Evolutionary conservation across 2,329 filamentous ascomycete species (phyloP), one percentile per base, ranked within the genome.

Genomic region (Apiospora phragmitis): DNA sequence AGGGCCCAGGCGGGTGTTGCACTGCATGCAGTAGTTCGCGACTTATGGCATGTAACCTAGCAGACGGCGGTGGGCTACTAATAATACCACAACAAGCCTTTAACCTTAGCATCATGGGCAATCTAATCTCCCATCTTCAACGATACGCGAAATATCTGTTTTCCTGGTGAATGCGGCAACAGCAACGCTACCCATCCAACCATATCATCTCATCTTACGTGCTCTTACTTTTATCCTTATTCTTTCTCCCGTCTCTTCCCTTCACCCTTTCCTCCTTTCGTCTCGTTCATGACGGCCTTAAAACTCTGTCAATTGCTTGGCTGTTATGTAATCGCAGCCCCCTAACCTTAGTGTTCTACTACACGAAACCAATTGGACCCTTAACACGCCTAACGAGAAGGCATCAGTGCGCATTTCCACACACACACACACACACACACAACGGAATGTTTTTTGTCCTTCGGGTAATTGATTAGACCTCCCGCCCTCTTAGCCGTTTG

Each of bases 111-210:
- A 32, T 24, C 47, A 32, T 32, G 8, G 29, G 3, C 18, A 32
- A 59, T 59, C 51, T 62, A 62, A 62, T 62, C 32, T 62, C 47
- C 47, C n/a, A 51, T 62, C 55, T 62, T 38, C 55, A 62, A 38
- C 55, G 55, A 38, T 62, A 62, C 55, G 32, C 55, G 55, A 62
- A 59, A 35, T 12, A 21, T 21, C 4, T 21, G 8, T 45, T 21
- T 45, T 6, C 18, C 7, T 9, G 43, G 43, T 47, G 43, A 59
- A 35, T 29, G 29, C 51, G 51, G 35, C 29, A 21, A 7, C 29
- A 21, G 2, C 26, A 16, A 32, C 26, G 16, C 49, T 9, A 8
- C 26, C 14, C 14, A 4, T 9, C 16, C 7, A 2, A 4, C 16
- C 16, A 59, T 32, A 26, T 35, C 51, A 59, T 59, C 55, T 38